Base-by-base conservation (phyloP, 1,139 yeast genomes). In the Hanseniaspora gamundiae region DNA sequence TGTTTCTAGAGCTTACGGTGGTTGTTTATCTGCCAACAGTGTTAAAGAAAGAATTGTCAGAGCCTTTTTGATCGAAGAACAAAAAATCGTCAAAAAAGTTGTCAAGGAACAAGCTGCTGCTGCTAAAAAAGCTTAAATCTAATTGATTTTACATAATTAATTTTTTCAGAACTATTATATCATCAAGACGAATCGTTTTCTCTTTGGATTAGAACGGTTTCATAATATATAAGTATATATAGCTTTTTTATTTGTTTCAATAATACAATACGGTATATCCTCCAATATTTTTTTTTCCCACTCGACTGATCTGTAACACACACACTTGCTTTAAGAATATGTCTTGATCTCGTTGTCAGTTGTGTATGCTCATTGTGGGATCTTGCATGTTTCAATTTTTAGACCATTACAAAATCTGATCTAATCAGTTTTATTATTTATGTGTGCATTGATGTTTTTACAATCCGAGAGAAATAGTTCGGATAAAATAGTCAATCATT, bases 1-100 rank as follows among this genome's bases (percentile, higher is more conserved):
- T 60, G 98, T 91, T 62, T 88, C 88, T 70, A 91, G 98, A 80
- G 88, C 95, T 65, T 91, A 91, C 88, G 98, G 98, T 77, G 98
- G 98, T 71, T 80, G 94, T 65, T 80, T 93, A 78, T 87, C 95
- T 76, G 94, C 94, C 66, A 82, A 80, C 85, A 85, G 95, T 77
- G 96, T 88, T 68, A 87, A 86, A 80, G 94, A 87, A 74, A 85
- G 95, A 81, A 81, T 91, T 64, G 87, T 88, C 70, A 88, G 97
- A 78, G 96, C 97, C 68, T 91, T 91, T 86, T 82, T 91, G 71
- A 85, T 91, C 62, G 97, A 91, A 78, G 98, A 91, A 78, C 97
- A 91, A 78, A 91, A 88, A 85, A 86, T 91, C 60, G 98, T 91
- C 69, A 91, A 91, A 88, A 86, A 94, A 76, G 95, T 88, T 65